These are phyloP conservation scores for Polysphondylium violaceum DNA, from an alignment of 78 protist species.

Conservation along the genomic window DNA sequence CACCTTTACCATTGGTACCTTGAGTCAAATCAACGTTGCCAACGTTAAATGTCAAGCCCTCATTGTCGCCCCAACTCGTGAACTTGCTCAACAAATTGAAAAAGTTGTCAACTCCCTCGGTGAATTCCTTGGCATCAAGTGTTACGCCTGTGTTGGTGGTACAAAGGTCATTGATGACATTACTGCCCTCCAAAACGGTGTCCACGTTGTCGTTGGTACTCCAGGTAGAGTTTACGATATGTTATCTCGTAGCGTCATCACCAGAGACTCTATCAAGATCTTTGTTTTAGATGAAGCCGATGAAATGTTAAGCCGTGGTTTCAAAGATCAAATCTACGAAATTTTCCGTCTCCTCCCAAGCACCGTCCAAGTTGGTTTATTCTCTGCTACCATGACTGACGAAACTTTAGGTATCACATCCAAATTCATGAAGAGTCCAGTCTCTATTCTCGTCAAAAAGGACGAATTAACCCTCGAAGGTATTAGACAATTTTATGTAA, in stretches of 20 bases:
- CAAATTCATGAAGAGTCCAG: conserved; percentile 98
- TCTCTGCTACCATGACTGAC: conserved; percentile 99
- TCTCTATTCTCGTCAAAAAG: conserved; percentile 98
- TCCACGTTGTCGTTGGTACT: conserved; percentile 99
- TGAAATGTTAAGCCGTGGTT: conserved; percentile 99
- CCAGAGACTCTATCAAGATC: conserved; percentile 82
- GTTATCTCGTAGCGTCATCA: conserved; percentile 95
- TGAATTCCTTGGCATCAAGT: conserved; percentile 91
- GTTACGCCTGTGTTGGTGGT: conserved; percentile 99
- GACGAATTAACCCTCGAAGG: conserved; percentile 99
- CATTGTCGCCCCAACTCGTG: conserved; percentile 99
- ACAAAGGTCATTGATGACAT: conserved; percentile 96
- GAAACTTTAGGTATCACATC: conserved; percentile 98
- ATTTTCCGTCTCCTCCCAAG: conserved; percentile 96
- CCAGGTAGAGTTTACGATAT: conserved; percentile 99
- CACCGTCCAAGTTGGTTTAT: conserved; percentile 96
- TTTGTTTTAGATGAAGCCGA: conserved; percentile 99
- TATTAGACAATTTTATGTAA: conserved; percentile 98
- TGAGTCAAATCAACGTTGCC: conserved; percentile 89
- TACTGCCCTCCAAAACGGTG: conserved; percentile 86
- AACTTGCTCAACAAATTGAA: conserved; percentile 98
- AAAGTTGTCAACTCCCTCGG: conserved; percentile 94
- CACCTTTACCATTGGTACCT: conserved; percentile 93
- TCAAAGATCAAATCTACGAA: conserved; percentile 99
- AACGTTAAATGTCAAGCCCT: conserved; percentile 93